Conservation (phyloP, 2,329 filamentous ascomycete genomes). For the Cladosporium sp. region DNA sequence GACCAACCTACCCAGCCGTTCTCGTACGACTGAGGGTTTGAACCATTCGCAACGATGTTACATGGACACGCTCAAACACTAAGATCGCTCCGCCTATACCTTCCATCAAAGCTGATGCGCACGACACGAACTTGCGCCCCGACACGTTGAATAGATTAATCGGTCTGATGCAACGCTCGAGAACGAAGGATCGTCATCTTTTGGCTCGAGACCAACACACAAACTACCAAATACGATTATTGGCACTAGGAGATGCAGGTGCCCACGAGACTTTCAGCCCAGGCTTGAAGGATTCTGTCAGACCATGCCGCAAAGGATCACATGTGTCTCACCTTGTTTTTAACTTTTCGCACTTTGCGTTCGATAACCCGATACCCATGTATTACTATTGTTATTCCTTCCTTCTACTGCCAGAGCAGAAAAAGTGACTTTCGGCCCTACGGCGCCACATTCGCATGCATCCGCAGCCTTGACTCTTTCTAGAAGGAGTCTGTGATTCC, state of each 20-base stretch:
- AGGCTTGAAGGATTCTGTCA: constrained; percentile 14
- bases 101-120: neutral
- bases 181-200: neutral
- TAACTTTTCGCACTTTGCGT: neutral
- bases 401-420: neutral
- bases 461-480: constrained; percentile 5
- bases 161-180: neutral
- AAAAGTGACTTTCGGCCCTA: constrained; percentile 1
- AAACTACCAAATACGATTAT: neutral
- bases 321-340: neutral
- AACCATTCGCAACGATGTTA: neutral
- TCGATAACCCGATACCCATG: constrained; percentile 10
- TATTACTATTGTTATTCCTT: constrained; percentile 1
- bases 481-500: neutral
- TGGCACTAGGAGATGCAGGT: neutral
- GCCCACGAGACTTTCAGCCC: no score
- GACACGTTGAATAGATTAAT: neutral
- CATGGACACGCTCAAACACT: neutral
- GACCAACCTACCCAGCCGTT: constrained; percentile 1
- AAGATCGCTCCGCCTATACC: neutral
- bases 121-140: neutral
- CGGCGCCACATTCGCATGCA: neutral
- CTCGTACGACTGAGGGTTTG: constrained; percentile 9
- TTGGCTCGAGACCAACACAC: neutral
- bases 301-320: neutral